Evolutionary conservation across 805 yeast genomes (phyloP), one percentile per base, ranked within the genome.

Genomic region (Candida tallmaniae): DNA sequence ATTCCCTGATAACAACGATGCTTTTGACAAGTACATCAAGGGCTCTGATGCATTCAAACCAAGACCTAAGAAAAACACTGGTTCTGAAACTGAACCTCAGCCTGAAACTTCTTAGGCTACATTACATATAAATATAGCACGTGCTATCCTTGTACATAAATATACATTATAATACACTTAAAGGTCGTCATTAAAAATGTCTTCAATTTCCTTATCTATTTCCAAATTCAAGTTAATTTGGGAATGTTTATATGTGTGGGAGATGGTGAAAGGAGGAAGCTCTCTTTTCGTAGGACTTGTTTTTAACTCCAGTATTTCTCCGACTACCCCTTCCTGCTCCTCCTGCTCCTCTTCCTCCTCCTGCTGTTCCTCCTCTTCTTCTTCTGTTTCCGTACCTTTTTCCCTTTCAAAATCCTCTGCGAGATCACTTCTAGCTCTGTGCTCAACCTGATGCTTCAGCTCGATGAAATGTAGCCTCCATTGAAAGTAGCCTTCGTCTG

Each of bases 1-100:
- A 9, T 93, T 83, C 71, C 82, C 85, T 15, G 96, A 88, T 55
- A 80, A 76, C 44, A 88, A 86, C 51, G 96, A 86, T 48, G 96
- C 95, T 4, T 87, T 88, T 60, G 87, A 85, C 59, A 83, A 83
- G 59, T 82, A 83, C 47, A 62, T 76, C 36, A 76, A 65, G 32
- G 69, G 65, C 8, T 59, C 61, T 37, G 65, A 60, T 38, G 70
- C 70, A n/a, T 66, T 64, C 51, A 56, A 57, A 48, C 61, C 64
- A 18, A 24, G 39, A 18, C 31, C 31, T 12, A 34, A 32, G 14
- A 12, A 11, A 10, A 20, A 23, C 6, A 23, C 12, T 18, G 34
- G 15, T 13, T 13, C 29, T 6, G 26, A 23, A 35, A 27, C 34
- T 6, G 37, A 34, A 7, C 32, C 37, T 16, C 31, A 31, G 9